Percentiles rank a stretch among this genome's conserved stretches.
These are phyloP conservation scores for Apophysomyces elegans DNA, from an alignment of 371 early-diverging fungal genomes.

Conservation along the genomic window DNA sequence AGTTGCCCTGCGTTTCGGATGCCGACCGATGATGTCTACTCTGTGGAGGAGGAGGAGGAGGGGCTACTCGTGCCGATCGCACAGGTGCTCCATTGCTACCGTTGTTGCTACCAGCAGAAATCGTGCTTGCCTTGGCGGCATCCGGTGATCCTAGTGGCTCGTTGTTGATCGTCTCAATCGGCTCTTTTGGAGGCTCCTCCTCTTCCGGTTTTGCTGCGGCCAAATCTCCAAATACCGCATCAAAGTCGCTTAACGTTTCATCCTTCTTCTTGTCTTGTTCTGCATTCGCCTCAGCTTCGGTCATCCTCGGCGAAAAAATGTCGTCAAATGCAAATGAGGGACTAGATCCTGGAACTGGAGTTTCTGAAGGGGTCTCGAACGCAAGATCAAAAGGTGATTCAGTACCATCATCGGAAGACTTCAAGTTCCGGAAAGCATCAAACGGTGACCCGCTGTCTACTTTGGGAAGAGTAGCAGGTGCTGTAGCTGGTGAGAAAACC, in stretches of 20 bases:
- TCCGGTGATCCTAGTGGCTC: constrained; percentile 6
- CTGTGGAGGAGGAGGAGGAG: constrained; percentile 51
- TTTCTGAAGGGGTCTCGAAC: constrained; percentile 12
- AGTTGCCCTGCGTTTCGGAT: constrained; percentile 27
- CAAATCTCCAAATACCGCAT: constrained; percentile 48
- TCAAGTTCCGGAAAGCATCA: background rate
- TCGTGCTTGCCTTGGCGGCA: constrained; percentile 8
- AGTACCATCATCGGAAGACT: constrained; percentile 5
- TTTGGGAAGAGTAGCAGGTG: background rate
- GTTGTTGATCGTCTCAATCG: background rate
- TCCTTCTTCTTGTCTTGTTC: background rate
- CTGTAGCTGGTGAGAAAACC: background rate
- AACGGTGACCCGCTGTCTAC: background rate
- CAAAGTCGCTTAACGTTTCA: constrained; percentile 36
- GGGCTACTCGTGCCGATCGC: constrained; percentile 21
- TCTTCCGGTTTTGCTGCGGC: constrained; percentile 18
- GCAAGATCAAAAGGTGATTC: constrained; percentile 1
- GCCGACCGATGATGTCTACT: constrained; percentile 45
- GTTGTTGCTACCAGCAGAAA: background rate
- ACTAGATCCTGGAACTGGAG: background rate
- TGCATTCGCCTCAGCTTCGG: constrained; percentile 10
- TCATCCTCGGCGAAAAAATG: constrained; percentile 21
- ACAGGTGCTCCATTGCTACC: constrained; percentile 2
- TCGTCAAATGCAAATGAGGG: constrained; percentile 17
- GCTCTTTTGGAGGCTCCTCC: constrained; percentile 6